Evolutionary conservation across 2,329 filamentous ascomycete genomes (phyloP).

Genomic region (Penicillium sp.): DNA sequence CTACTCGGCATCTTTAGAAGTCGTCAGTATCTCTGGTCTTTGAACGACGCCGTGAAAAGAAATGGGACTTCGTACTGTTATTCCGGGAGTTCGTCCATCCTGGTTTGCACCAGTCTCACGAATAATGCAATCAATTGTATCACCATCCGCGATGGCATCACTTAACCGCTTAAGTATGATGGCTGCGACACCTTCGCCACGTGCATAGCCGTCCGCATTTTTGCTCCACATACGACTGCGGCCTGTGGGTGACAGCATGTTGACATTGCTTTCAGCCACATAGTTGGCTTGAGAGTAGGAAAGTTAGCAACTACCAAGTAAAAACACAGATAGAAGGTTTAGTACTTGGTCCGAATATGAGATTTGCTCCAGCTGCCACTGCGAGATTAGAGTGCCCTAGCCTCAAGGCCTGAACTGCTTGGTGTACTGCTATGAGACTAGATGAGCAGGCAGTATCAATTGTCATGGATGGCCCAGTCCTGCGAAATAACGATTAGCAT

Average conservation of each 20-base stretch:
- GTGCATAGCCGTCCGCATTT: slow-evolving; percentile 46
- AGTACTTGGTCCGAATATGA: slow-evolving; percentile 29
- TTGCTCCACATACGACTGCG: slow-evolving; percentile 49
- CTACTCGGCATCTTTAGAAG: slow-evolving; percentile 27
- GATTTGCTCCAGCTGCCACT: slow-evolving; percentile 21
- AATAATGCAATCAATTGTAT: slow-evolving; percentile 37
- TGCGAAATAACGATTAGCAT: too few species aligned
- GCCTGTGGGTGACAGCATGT: slow-evolving; percentile 52
- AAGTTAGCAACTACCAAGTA: neutral
- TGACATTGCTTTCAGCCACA: slow-evolving; percentile 19
- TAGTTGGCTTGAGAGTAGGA: neutral
- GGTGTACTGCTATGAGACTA: slow-evolving; percentile 34
- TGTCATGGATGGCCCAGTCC: slow-evolving; percentile 41
- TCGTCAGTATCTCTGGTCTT: too few species aligned
- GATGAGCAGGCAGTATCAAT: slow-evolving; percentile 48
- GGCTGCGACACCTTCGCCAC: slow-evolving; percentile 49
- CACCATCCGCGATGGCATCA: slow-evolving; percentile 43
- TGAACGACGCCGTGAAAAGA: neutral
- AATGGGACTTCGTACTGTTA: slow-evolving; percentile 31
- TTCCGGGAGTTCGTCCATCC: slow-evolving; percentile 26
- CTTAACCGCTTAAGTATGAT: slow-evolving; percentile 49
- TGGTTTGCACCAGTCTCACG: slow-evolving; percentile 28
- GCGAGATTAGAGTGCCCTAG: slow-evolving; percentile 5
- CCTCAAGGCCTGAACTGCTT: slow-evolving; percentile 15
- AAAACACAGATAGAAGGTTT: slow-evolving; percentile 19